Evolutionary conservation across 495 filamentous ascomycete genomes (phyloP).

Genomic region (Jackrogersella multiformis): DNA sequence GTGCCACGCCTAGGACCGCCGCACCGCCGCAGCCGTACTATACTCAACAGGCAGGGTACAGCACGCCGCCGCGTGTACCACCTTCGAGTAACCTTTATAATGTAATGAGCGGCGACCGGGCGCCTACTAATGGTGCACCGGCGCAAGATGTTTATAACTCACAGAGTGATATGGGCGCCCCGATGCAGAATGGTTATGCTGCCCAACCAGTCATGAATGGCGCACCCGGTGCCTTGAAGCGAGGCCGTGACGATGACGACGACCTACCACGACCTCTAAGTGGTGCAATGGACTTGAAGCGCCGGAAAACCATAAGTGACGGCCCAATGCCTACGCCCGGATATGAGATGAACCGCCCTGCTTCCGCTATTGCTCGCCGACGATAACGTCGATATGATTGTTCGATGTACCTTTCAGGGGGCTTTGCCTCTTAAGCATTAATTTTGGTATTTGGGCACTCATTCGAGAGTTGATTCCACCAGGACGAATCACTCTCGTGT

Average conservation of each 20-base stretch:
- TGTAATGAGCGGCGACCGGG: conserved; percentile 86
- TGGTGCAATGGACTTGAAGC: conserved; percentile 76
- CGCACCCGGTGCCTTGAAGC: conserved; percentile 72
- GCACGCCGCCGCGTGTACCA: conserved; percentile 80
- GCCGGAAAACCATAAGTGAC: conserved; percentile 80
- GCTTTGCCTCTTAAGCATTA: conserved; percentile 28
- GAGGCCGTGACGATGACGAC: conserved; percentile 81
- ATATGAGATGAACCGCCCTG: conserved; percentile 59
- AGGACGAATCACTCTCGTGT: conserved; percentile 24
- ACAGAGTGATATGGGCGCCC: conserved; percentile 64
- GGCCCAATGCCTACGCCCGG: conserved; percentile 53
- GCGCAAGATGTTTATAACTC: conserved; percentile 73
- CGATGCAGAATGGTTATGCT: conserved; percentile 68
- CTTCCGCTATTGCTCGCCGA: conserved; percentile 52
- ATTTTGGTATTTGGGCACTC: conserved; percentile 35
- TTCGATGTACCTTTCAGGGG: conserved; percentile 4
- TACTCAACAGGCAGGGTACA: conserved; percentile 69
- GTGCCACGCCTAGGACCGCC: conserved; percentile 84
- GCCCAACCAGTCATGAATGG: conserved; percentile 72
- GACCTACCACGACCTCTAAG: conserved; percentile 75
- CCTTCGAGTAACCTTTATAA: conserved; percentile 85
- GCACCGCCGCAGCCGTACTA: conserved; percentile 77
- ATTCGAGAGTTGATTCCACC: conserved; percentile 42
- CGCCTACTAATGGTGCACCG: conserved; percentile 70
- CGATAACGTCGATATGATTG: conserved; percentile 35